Evolutionary conservation across 1,139 yeast genomes (phyloP).

Genomic region (Trichomonascaceae sp.): DNA sequence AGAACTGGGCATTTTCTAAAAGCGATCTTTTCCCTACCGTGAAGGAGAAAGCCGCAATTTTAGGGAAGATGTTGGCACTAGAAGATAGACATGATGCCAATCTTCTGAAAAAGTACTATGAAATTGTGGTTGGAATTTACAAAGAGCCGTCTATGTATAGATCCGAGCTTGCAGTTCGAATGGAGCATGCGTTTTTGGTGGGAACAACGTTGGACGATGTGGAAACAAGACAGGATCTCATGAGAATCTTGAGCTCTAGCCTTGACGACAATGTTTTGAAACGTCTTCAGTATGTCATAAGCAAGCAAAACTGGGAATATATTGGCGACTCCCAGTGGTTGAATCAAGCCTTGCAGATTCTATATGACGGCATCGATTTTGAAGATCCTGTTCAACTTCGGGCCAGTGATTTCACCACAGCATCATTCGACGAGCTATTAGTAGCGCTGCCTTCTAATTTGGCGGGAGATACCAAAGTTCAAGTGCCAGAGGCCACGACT

Average conservation of each 20-base stretch:
- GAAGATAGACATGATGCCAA: conserved; percentile 82
- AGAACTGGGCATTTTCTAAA: conserved; percentile 84
- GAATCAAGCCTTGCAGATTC: conserved; percentile 83
- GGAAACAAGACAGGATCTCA: conserved; percentile 65
- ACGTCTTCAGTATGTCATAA: conserved; percentile 73
- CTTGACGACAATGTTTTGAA: conserved; percentile 75
- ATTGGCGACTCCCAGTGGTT: conserved; percentile 92
- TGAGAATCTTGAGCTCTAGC: conserved; percentile 74
- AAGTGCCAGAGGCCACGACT: conserved; percentile 22
- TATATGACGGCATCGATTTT: conserved; percentile 69
- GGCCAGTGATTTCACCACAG: conserved; percentile 47
- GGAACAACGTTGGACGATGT: conserved; percentile 86
- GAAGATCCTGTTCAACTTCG: conserved; percentile 43
- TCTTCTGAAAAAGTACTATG: conserved; percentile 74
- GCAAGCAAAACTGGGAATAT: conserved; percentile 96
- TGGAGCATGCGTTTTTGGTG: conserved; percentile 95
- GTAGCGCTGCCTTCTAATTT: conserved; percentile 29
- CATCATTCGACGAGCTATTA: conserved; percentile 46
- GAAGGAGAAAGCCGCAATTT: conserved; percentile 91
- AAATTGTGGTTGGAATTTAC: conserved; percentile 81
- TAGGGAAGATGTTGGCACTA: conserved; percentile 90
- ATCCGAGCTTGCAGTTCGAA: conserved; percentile 86
- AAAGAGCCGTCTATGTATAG: conserved; percentile 73
- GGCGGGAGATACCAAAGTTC: conserved; percentile 4
- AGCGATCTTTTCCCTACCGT: conserved; percentile 86